These are phyloP conservation scores for Rhizopus microsporus DNA, from an alignment of 371 early-diverging fungal species.

Conservation along the genomic window DNA sequence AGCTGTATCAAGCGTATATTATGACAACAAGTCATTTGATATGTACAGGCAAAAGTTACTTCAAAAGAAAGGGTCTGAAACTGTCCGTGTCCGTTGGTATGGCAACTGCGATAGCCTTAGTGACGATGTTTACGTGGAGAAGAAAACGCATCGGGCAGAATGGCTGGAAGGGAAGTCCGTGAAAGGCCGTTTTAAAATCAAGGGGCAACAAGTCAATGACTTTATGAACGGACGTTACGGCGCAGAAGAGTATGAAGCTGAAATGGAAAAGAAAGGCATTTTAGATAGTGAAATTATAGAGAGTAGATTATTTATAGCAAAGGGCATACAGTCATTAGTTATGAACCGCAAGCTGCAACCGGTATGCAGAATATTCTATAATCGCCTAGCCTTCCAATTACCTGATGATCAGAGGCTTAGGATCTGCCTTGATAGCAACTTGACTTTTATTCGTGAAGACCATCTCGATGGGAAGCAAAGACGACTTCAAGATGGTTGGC, in stretches of 20 bases:
- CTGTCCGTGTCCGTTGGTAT: constrained; percentile 84
- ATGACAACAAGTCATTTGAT: constrained; percentile 89
- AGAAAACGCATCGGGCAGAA: constrained; percentile 95
- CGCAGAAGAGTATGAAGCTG: constrained; percentile 68
- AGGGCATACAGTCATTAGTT: constrained; percentile 82
- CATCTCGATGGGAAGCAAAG: constrained; percentile 57
- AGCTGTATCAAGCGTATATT: constrained; percentile 91
- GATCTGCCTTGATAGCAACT: constrained; percentile 95
- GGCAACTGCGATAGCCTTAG: not conserved
- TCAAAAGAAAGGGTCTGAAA: constrained; percentile 85
- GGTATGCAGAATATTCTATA: constrained; percentile 91
- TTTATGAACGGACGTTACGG: constrained; percentile 83
- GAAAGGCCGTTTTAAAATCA: constrained; percentile 93
- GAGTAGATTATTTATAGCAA: constrained; percentile 70
- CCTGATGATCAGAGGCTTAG: constrained; percentile 97
- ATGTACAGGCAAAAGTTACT: constrained; percentile 87
- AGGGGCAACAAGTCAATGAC: constrained; percentile 87
- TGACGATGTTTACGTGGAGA: constrained; percentile 81
- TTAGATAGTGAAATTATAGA: constrained; percentile 60
- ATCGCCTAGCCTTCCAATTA: constrained; percentile 98
- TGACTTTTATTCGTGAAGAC: constrained; percentile 97
- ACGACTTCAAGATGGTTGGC: constrained; percentile 86
- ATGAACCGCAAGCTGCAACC: constrained; percentile 76
- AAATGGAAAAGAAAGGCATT: constrained; percentile 73
- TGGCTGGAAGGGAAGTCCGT: constrained; percentile 97